phyloP scores from a whole-genome alignment of 495 filamentous ascomycete species.

The Patellaria atrata region DNA sequence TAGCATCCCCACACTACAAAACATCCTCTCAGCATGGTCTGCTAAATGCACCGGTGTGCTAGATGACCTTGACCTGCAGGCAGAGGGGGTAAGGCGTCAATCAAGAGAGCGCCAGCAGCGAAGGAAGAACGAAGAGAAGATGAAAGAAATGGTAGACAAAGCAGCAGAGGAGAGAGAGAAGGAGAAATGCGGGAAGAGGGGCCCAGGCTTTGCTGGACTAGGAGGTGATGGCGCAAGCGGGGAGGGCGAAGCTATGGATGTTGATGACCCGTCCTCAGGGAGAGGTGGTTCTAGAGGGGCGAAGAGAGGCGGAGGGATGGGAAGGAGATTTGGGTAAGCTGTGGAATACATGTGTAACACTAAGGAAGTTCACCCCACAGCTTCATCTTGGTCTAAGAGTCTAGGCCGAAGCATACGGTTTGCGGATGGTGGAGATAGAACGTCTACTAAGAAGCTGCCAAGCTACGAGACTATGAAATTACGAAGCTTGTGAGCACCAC shows the following conservation, averaged over 20 bases:
- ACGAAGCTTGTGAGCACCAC: too few species aligned
- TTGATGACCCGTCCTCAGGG: constrained; percentile 37
- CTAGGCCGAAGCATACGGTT: too few species aligned
- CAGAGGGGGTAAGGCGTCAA: constrained; percentile 40
- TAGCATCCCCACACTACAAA: constrained; percentile 49
- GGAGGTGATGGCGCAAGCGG: constrained; percentile 31
- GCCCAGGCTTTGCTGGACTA: constrained; percentile 27
- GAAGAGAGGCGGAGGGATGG: constrained; percentile 21
- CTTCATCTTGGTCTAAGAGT: too few species aligned
- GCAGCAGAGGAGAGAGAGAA: constrained; percentile 20
- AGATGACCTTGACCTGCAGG: constrained; percentile 56
- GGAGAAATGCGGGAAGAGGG: constrained; percentile 29
- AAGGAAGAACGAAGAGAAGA: constrained; percentile 24
- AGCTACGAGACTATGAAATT: too few species aligned
- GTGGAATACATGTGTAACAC: not conserved
- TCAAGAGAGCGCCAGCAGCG: constrained; percentile 33
- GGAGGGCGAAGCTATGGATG: constrained; percentile 43
- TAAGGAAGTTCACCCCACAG: too few species aligned
- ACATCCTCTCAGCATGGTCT: constrained; percentile 58
- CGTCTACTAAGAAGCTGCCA: too few species aligned
- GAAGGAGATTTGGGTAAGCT: constrained; percentile 16
- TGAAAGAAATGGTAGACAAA: constrained; percentile 8
- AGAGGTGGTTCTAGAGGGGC: constrained; percentile 20
- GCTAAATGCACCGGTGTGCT: constrained; percentile 61
- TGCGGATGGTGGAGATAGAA: too few species aligned